phyloP scores from a whole-genome alignment of 495 filamentous ascomycete species.

The Bryoglossum gracile region DNA sequence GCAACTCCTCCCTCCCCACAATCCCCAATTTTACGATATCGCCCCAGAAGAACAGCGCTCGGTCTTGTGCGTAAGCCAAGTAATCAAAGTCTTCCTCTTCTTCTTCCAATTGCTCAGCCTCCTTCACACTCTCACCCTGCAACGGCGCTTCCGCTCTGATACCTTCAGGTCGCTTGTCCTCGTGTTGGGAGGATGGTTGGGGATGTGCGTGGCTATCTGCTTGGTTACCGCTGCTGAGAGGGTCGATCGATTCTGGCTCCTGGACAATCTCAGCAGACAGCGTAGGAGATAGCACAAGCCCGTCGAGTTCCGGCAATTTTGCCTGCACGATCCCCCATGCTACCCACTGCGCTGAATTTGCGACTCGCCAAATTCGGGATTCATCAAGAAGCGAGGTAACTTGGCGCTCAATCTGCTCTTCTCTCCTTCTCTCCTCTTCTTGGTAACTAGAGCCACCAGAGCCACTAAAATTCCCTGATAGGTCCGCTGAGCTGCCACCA shows the following conservation, averaged over 20 bases:
- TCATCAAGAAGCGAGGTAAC: slow-evolving; percentile 66
- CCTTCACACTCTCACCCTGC: slow-evolving; percentile 12
- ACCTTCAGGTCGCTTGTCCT: slow-evolving; percentile 9
- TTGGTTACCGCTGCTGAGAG: too few relatives aligned
- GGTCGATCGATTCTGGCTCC: too few relatives aligned
- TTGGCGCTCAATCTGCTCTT: slow-evolving; percentile 53
- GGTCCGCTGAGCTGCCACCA: slow-evolving; percentile 24
- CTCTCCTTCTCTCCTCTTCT: slow-evolving; percentile 52
- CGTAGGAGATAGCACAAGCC: too few relatives aligned
- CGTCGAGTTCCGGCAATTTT: slow-evolving; percentile 56
- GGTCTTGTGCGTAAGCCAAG: slow-evolving; percentile 80
- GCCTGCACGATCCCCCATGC: slow-evolving; percentile 97
- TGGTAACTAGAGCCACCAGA: slow-evolving; percentile 38
- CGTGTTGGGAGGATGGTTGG: too few relatives aligned
- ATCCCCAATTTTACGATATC: slow-evolving; percentile 71
- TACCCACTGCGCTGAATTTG: slow-evolving; percentile 85
- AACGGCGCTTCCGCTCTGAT: slow-evolving; percentile 9
- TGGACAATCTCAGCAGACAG: neutral
- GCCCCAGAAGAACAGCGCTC: slow-evolving; percentile 88
- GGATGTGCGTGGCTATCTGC: too few relatives aligned
- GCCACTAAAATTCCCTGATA: neutral
- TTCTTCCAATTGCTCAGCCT: slow-evolving; percentile 20
- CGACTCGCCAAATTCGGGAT: slow-evolving; percentile 74
- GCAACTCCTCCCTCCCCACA: slow-evolving; percentile 65
- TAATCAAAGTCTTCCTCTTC: slow-evolving; percentile 79